Evolutionary conservation across 306 rosid species (phyloP).

Genomic region (Inga leiocalycina): DNA sequence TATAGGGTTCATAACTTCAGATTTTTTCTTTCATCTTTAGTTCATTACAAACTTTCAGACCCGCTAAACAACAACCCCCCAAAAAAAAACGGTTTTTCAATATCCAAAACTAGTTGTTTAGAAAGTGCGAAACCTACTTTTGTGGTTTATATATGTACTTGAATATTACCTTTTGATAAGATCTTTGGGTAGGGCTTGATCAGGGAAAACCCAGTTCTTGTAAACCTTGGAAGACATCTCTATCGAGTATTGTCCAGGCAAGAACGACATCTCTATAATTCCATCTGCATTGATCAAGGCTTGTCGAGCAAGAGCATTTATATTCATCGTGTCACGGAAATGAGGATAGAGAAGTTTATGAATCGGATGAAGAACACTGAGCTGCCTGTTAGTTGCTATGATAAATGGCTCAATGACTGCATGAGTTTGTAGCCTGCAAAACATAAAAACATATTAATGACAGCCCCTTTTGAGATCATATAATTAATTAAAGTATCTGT

Average conservation of each 20-base stretch:
- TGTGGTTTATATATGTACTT: neutral
- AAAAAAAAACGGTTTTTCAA: neutral
- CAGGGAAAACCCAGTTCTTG: slow-evolving; percentile 40
- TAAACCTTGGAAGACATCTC: slow-evolving; percentile 39
- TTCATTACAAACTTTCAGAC: neutral
- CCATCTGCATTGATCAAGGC: slow-evolving; percentile 40
- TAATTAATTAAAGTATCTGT: neutral
- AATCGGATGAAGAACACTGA: slow-evolving; percentile 46
- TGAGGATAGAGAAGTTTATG: slow-evolving; percentile 43
- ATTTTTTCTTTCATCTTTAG: neutral
- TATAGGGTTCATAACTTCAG: too few species aligned
- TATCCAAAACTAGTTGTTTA: neutral
- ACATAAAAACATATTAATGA: neutral
- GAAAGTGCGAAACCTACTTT: neutral
- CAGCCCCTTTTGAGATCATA: neutral
- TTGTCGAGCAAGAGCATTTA: slow-evolving; percentile 40
- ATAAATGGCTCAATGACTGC: slow-evolving; percentile 70
- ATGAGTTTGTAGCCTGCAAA: slow-evolving; percentile 70
- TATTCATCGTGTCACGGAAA: slow-evolving; percentile 48
- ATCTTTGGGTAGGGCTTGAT: slow-evolving; percentile 45
- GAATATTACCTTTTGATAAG: slow-evolving; percentile 56
- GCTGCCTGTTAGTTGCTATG: slow-evolving; percentile 46
- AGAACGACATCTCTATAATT: slow-evolving; percentile 36
- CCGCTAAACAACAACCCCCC: neutral
- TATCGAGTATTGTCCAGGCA: slow-evolving; percentile 29